phyloP scores from a whole-genome alignment of 2,329 filamentous ascomycete species.

The Rhynchosporium graminicola region DNA sequence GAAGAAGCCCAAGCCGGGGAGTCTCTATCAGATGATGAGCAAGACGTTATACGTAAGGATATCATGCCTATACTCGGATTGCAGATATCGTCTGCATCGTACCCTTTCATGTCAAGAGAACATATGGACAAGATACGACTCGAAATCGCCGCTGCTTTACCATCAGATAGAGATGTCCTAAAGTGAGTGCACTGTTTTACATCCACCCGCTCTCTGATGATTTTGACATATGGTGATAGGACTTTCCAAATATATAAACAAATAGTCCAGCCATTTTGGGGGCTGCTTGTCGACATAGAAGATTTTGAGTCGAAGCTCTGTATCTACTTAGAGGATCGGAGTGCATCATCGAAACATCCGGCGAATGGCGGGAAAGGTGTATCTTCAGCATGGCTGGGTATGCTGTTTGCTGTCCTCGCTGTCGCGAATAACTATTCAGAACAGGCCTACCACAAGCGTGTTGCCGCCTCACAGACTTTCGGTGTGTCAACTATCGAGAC shows the following conservation, averaged over 20 bases:
- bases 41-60: slow-evolving; percentile 56
- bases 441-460: slow-evolving; percentile 52
- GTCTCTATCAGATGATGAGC: slow-evolving; percentile 51
- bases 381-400: slow-evolving; percentile 66
- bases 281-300: slow-evolving; percentile 66
- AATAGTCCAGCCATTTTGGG: slow-evolving; percentile 68
- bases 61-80: slow-evolving; percentile 67
- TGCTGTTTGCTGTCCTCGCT: slow-evolving; percentile 64
- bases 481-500: slow-evolving; percentile 43
- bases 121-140: slow-evolving; percentile 61
- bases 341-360: slow-evolving; percentile 44
- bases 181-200: slow-evolving; percentile 51
- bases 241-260: slow-evolving; percentile 68
- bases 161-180: slow-evolving; percentile 66
- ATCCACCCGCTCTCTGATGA: background rate
- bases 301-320: slow-evolving; percentile 65
- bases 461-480: slow-evolving; percentile 46
- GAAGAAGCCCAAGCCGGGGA: slow-evolving; percentile 56
- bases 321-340: slow-evolving; percentile 65
- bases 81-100: slow-evolving; percentile 62
- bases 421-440: slow-evolving; percentile 69
- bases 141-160: slow-evolving; percentile 62
- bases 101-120: slow-evolving; percentile 65
- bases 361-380: slow-evolving; percentile 42
- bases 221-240: slow-evolving; percentile 41